Percentiles rank a stretch among this genome's conserved stretches.
These are phyloP conservation scores for Phytophthora sp. DNA, from an alignment of 352 stramenopile species.

Conservation along the genomic window DNA sequence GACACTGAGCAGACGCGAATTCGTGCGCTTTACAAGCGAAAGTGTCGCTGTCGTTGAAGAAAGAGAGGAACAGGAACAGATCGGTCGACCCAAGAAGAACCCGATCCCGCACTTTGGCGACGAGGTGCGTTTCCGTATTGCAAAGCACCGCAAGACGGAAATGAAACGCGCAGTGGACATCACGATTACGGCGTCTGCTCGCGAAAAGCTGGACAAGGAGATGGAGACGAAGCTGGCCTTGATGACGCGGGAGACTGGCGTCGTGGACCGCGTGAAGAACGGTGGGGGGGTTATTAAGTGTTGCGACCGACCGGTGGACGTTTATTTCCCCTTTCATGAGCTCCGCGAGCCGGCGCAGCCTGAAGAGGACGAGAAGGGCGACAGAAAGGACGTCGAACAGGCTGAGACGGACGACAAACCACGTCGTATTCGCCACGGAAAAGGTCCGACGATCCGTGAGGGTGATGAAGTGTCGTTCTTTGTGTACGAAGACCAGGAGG, in stretches of 20 bases:
- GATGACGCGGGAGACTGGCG: conserved; percentile 60
- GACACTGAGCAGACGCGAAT: conserved; percentile 30
- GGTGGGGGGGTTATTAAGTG: conserved; percentile 78
- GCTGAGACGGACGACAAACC: conserved; percentile 11
- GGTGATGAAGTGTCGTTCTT: conserved; percentile 84
- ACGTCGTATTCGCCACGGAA: conserved; percentile 19
- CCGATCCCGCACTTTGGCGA: conserved; percentile 64
- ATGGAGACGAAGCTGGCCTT: conserved; percentile 68
- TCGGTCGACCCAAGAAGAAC: conserved; percentile 17
- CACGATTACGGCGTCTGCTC: conserved; percentile 58
- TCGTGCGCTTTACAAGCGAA: conserved; percentile 65
- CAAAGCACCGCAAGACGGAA: conserved; percentile 71
- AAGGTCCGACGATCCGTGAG: conserved; percentile 46
- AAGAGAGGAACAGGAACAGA: conserved; percentile 30
- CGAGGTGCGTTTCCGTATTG: conserved; percentile 75
- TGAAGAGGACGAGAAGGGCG: conserved; percentile 26
- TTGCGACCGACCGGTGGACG: conserved; percentile 65
- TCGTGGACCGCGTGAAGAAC: conserved; percentile 68
- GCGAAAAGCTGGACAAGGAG: conserved; percentile 69
- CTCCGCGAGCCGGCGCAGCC: conserved; percentile 45
- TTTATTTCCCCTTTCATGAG: conserved; percentile 80
- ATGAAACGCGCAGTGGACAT: conserved; percentile 73
- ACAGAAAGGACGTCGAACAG: conserved; percentile 27
- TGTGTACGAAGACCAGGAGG: conserved; percentile 72
- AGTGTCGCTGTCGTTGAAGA: conserved; percentile 36